Conservation (phyloP, 331 rosid species). For the Acacia pycnantha region DNA sequence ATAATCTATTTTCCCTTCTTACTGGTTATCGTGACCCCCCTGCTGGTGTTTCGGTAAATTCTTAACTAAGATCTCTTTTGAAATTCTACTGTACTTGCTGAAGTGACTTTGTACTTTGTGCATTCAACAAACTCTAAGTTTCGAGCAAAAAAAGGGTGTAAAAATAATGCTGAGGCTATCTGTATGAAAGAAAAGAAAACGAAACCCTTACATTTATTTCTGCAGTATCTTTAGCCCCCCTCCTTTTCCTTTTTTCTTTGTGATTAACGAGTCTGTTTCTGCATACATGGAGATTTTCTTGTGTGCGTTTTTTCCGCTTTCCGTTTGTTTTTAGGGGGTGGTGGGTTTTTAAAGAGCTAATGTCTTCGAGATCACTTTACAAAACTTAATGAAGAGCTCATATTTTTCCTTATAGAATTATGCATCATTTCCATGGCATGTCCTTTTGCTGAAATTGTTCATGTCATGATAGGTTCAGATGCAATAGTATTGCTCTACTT, state of each 20-base stretch:
- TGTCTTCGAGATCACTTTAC: no score
- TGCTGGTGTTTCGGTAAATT: constrained; percentile 81
- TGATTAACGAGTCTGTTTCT: neutral
- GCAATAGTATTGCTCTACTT: neutral
- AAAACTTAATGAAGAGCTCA: no score
- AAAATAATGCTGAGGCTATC: neutral
- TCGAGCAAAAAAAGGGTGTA: no score
- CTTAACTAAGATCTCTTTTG: neutral
- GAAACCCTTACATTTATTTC: no score
- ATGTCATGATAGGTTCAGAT: neutral
- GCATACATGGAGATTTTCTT: neutral
- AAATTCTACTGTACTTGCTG: neutral
- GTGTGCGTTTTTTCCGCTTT: neutral
- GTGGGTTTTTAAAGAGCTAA: no score
- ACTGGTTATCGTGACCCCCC: constrained; percentile 97
- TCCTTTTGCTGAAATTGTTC: neutral
- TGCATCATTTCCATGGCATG: neutral
- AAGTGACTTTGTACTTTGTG: neutral
- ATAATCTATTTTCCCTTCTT: constrained; percentile 59
- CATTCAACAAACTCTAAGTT: neutral
- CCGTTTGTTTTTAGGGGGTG: neutral
- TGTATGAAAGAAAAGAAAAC: no score
- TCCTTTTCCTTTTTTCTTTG: neutral
- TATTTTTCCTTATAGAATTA: neutral
- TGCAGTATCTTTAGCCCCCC: neutral